Conservation (phyloP, 106 monocot species). For the Vanilla planifolia region DNA sequence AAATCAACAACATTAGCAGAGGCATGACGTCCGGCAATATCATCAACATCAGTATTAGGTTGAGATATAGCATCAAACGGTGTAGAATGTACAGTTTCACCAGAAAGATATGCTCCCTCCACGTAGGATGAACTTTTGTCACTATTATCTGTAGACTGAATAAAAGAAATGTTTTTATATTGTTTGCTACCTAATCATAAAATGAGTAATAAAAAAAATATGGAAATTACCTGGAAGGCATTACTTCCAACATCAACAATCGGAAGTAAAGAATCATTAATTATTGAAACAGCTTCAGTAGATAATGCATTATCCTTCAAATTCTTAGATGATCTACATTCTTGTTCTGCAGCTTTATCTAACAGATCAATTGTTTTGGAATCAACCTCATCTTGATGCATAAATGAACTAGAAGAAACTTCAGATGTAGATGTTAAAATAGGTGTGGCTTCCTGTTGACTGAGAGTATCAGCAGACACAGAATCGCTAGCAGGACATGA, state of each 20-base stretch:
- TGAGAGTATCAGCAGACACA: slow-evolving; percentile 10
- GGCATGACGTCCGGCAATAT: slow-evolving; percentile 11
- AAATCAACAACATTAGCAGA: slow-evolving; percentile 16
- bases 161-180: slow-evolving; percentile 4
- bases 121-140: slow-evolving; percentile 8
- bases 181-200: slow-evolving; percentile 8
- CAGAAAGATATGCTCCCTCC: slow-evolving; percentile 15
- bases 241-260: background rate
- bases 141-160: slow-evolving; percentile 13
- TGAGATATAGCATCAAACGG: slow-evolving; percentile 16
- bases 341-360: slow-evolving; percentile 11
- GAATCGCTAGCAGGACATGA: slow-evolving; percentile 13
- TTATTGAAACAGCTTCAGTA: slow-evolving; percentile 11
- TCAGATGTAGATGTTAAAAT: slow-evolving; percentile 11
- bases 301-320: slow-evolving; percentile 15
- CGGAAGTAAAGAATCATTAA: slow-evolving; percentile 10
- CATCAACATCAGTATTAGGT: slow-evolving; percentile 6
- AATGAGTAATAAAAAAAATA: slow-evolving; percentile 15
- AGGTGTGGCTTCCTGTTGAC: slow-evolving; percentile 1
- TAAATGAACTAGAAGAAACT: slow-evolving; percentile 12
- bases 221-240: slow-evolving; percentile 4
- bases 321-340: slow-evolving; percentile 8
- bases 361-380: slow-evolving; percentile 18
- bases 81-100: slow-evolving; percentile 9
- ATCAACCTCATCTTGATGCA: slow-evolving; percentile 8